Conservation (phyloP, 495 filamentous ascomycete species). For the Coniosporium apollinis region DNA sequence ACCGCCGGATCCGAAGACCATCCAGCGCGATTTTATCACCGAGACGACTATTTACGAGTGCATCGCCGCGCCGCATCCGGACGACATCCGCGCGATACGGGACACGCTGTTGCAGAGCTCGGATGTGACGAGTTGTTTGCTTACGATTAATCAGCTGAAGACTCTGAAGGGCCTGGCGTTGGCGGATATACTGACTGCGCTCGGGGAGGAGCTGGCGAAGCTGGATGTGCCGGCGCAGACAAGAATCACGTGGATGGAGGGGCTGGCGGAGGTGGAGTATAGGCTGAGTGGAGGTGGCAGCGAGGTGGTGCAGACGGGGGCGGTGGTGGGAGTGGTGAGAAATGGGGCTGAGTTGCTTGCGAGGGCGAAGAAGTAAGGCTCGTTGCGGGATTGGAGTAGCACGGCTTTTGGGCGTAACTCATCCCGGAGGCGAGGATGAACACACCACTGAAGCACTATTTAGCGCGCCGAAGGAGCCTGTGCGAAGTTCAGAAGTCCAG, state of each 20-base stretch:
- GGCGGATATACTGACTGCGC: constrained; percentile 77
- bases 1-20: constrained; percentile 26
- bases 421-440: too few species aligned
- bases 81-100: constrained; percentile 71
- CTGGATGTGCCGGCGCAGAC: constrained; percentile 76
- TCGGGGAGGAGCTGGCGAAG: constrained; percentile 65
- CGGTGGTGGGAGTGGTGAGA: constrained; percentile 74
- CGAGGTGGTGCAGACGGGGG: constrained; percentile 85
- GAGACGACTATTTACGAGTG: constrained; percentile 90
- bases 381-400: too few species aligned
- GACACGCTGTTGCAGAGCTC: constrained; percentile 64
- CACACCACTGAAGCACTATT: too few species aligned
- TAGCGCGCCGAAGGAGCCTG: too few species aligned
- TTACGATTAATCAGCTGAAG: constrained; percentile 76
- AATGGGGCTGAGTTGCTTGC: constrained; percentile 66
- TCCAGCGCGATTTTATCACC: constrained; percentile 69
- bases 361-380: constrained; percentile 15
- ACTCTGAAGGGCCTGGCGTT: constrained; percentile 72
- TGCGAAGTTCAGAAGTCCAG: too few species aligned
- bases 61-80: constrained; percentile 85
- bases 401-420: too few species aligned
- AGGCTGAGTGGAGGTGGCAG: constrained; percentile 74
- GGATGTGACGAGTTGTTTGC: constrained; percentile 74
- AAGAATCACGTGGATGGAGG: constrained; percentile 80
- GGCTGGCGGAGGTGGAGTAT: constrained; percentile 83